Base-by-base conservation (phyloP, 371 early-diverging fungal species). In the Lichtheimia ramosa region DNA sequence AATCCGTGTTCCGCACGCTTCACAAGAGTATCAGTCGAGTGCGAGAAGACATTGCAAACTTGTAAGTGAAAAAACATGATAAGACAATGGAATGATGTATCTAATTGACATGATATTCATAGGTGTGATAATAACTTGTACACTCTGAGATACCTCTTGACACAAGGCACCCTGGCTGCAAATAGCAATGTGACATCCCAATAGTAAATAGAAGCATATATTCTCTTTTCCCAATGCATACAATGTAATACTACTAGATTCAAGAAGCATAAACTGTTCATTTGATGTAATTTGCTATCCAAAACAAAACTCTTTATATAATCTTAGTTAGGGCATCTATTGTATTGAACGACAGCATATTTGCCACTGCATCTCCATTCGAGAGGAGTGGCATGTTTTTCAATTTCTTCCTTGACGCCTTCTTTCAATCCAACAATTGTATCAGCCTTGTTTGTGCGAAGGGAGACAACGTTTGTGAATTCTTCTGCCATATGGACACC, bases 361-460 rank as follows among this genome's bases (percentile, higher is more conserved):
- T 94, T 90, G 16, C 97, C 97, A 59, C 81, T 84, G 58, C 77
- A 81, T 56, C 82, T 71, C 83, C 85, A 87, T 53, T 84, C 79
- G 40, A 71, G 56, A 42, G 70, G 63, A 49, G 70, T 73, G 16
- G 68, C 73, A 20, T 23, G 56, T 18, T 63, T 61, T 23, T 81
- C 77, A 51, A 95, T 68, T 60, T 80, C 78, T 51, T 79, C 82
- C 16, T 76, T 86, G 4, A 83, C 79, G 10, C 88, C 90, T 8
- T 66, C 72, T 5, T 67, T 62, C n/a, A 97, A 66, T 7, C 96
- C 96, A 0, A 90, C 90, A 24, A 90, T 84, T 1, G 89, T 86
- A 75, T 97, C 94, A 27, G 90, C 88, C 73, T 97, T 97, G 66
- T 89, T 86, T 0, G 97, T 97, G 50, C 97, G 85, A 48, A 96